A percentile compares a stretch with the other conserved stretches of the same genome.
Evolutionary conservation across 257 asterid genomes (phyloP).

Genomic region (Rauvolfia tetraphylla): DNA sequence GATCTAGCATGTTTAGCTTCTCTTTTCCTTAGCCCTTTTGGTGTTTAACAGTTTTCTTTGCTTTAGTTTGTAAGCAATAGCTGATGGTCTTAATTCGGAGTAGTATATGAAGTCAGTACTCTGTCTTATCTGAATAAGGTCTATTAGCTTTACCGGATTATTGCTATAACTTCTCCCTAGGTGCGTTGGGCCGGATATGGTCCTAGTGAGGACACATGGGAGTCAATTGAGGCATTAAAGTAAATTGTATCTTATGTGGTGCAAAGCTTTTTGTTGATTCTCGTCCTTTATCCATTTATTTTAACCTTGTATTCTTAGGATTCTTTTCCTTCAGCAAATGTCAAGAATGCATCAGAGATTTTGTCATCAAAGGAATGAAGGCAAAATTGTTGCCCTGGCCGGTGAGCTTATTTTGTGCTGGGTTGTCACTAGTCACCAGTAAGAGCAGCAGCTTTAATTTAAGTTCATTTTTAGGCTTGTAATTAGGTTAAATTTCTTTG

Average conservation of each 20-base stretch:
- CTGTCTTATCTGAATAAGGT: background rate
- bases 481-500: background rate
- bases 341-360: conserved; percentile 51
- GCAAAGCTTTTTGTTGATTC: background rate
- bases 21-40: background rate
- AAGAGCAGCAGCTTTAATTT: background rate
- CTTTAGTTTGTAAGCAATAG: background rate
- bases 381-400: conserved; percentile 68
- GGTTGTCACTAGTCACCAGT: background rate
- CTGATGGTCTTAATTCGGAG: background rate
- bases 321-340: conserved; percentile 43
- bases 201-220: conserved; percentile 75
- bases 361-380: conserved; percentile 44
- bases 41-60: background rate
- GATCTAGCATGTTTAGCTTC: background rate
- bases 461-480: background rate
- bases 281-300: background rate
- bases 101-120: background rate
- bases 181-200: conserved; percentile 82
- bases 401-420: conserved; percentile 36
- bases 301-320: background rate
- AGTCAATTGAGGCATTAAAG: conserved; percentile 70
- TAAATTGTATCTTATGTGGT: conserved; percentile 13
- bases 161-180: conserved; percentile 26
- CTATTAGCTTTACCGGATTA: background rate